These are phyloP conservation scores for Calycina marina DNA, from an alignment of 2,329 filamentous ascomycete genomes.

Conservation along the genomic window DNA sequence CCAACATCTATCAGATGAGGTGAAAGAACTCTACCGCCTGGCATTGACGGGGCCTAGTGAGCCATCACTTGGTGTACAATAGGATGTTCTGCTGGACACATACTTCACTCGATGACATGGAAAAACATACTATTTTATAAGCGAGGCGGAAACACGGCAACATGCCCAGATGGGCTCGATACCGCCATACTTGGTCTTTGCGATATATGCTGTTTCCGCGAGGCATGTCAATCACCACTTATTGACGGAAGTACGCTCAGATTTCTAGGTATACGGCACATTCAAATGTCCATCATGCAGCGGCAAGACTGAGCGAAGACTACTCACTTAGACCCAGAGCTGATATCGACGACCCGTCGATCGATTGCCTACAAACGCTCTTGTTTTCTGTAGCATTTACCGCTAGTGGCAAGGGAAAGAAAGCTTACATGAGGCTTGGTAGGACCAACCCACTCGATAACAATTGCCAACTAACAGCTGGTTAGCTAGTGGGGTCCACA, in stretches of 20 bases:
- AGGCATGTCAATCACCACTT: slow-evolving; percentile 30
- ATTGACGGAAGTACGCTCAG: neutral
- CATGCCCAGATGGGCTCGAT: slow-evolving; percentile 47
- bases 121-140: slow-evolving; percentile 69
- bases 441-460: slow-evolving; percentile 20
- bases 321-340: slow-evolving; percentile 55
- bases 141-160: slow-evolving; percentile 62
- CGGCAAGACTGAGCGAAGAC: slow-evolving; percentile 55
- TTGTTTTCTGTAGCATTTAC: slow-evolving; percentile 63
- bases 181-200: slow-evolving; percentile 32
- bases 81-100: slow-evolving; percentile 55
- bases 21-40: slow-evolving; percentile 14
- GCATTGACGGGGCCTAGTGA: slow-evolving; percentile 25
- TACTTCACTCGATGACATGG: slow-evolving; percentile 71
- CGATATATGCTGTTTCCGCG: slow-evolving; percentile 46
- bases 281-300: slow-evolving; percentile 50
- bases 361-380: slow-evolving; percentile 63
- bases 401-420: slow-evolving; percentile 66
- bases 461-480: slow-evolving; percentile 22
- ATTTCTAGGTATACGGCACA: slow-evolving; percentile 52
- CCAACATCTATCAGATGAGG: slow-evolving; percentile 24
- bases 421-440: slow-evolving; percentile 77
- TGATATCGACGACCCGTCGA: slow-evolving; percentile 66
- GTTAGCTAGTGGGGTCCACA: slow-evolving; percentile 59
- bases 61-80: slow-evolving; percentile 32